Evolutionary conservation across 768 basidiomycete genomes (phyloP).

Genomic region (Mrakia frigida): DNA sequence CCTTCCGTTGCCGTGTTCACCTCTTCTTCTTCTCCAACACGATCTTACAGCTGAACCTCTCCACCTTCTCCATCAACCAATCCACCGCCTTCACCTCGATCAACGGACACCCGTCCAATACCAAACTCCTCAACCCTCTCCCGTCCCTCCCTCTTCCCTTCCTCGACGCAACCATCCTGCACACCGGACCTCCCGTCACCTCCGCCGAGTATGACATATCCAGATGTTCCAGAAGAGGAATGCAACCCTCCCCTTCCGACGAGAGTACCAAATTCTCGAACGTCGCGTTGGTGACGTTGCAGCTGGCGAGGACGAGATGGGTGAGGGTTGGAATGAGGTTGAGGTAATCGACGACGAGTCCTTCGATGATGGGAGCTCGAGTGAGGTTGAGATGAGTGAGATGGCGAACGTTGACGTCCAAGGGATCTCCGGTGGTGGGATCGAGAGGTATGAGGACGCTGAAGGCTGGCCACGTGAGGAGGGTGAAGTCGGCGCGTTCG

Average conservation of each 20-base stretch:
- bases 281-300: constrained; percentile 9
- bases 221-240: not conserved
- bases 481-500: not conserved
- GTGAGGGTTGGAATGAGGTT: not conserved
- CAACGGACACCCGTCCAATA: constrained; percentile 1
- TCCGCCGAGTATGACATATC: constrained; percentile 3
- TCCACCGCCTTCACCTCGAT: constrained; percentile 9
- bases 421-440: not conserved
- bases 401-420: not conserved
- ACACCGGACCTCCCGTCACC: constrained; percentile 9
- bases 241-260: not conserved
- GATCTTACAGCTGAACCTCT: constrained; percentile 10
- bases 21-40: constrained; percentile 6
- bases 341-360: not conserved
- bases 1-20: not conserved
- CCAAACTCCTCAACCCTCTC: constrained; percentile 7
- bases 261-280: constrained; percentile 1
- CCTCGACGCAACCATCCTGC: constrained; percentile 3
- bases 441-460: not conserved
- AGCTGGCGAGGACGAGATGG: not conserved
- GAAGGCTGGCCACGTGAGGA: not conserved
- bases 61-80: not conserved
- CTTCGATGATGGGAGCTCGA: not conserved
- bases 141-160: constrained; percentile 2
- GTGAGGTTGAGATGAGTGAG: constrained; percentile 16